These are phyloP conservation scores for Termitomyces sp. DNA, from an alignment of 1,284 basidiomycete genomes.

Conservation along the genomic window DNA sequence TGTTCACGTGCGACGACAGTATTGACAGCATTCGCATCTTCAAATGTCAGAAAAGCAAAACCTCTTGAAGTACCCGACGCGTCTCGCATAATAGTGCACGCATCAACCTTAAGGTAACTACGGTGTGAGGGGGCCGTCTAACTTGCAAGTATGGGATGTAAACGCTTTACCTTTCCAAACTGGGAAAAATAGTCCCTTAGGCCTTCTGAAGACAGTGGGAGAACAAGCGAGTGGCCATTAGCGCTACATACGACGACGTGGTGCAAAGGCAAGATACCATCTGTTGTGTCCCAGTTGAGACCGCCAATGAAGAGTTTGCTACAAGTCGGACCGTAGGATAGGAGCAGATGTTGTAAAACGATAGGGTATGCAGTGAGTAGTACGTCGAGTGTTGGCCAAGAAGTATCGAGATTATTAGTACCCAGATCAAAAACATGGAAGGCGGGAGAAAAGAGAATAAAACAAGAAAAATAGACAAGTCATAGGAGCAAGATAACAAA, in stretches of 20 bases:
- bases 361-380: constrained; percentile 30
- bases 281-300: constrained; percentile 97
- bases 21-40: constrained; percentile 75
- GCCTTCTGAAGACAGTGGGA: constrained; percentile 43
- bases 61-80: constrained; percentile 85
- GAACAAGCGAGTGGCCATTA: constrained; percentile 32
- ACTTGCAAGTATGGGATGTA: neutral
- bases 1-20: constrained; percentile 83
- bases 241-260: constrained; percentile 31
- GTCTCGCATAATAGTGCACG: constrained; percentile 95
- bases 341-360: constrained; percentile 21
- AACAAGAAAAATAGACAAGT: constrained; percentile 14
- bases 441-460: constrained; percentile 18
- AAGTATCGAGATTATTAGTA: constrained; percentile 21
- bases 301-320: constrained; percentile 99
- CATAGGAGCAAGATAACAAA: constrained; percentile 22
- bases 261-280: constrained; percentile 61
- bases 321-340: constrained; percentile 35
- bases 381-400: constrained; percentile 26
- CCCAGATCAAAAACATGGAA: constrained; percentile 17
- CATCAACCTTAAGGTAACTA: constrained; percentile 58
- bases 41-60: constrained; percentile 94
- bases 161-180: constrained; percentile 56
- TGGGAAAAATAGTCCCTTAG: constrained; percentile 68
- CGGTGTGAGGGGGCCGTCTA: constrained; percentile 11